These are phyloP conservation scores for Penicillium sclerotiorum DNA, from an alignment of 2,329 filamentous ascomycete genomes.

Conservation along the genomic window DNA sequence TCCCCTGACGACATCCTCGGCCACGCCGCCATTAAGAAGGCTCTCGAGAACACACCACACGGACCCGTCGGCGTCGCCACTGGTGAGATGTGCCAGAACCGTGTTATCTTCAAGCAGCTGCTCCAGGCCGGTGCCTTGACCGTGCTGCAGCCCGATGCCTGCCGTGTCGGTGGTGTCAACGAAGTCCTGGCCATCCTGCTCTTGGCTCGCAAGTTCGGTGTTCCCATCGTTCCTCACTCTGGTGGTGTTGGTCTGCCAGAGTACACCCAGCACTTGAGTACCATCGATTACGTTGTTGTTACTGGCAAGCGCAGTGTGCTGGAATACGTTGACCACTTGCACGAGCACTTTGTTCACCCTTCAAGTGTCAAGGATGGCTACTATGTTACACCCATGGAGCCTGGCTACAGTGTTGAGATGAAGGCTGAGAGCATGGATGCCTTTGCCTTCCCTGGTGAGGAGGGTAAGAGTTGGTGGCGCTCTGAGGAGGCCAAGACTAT, in stretches of 20 bases:
- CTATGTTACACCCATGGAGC: constrained; percentile 79
- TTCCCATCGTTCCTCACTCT: constrained; percentile 86
- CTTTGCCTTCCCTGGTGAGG: constrained; percentile 74
- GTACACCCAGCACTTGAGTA: constrained; percentile 90
- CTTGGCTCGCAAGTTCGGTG: constrained; percentile 68
- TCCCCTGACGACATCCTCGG: constrained; percentile 87
- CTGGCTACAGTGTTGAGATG: constrained; percentile 94
- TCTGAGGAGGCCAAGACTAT: constrained; percentile 77
- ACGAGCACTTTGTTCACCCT: constrained; percentile 89
- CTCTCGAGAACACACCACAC: constrained; percentile 59
- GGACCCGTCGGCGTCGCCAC: constrained; percentile 81
- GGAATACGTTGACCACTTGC: constrained; percentile 90
- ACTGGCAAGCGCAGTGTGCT: constrained; percentile 78
- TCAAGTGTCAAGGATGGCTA: constrained; percentile 79
- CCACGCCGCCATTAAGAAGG: constrained; percentile 81
- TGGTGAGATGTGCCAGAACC: constrained; percentile 94
- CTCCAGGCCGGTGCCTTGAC: constrained; percentile 79
- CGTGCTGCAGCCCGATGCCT: constrained; percentile 87
- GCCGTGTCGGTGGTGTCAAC: constrained; percentile 86
- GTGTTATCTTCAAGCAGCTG: constrained; percentile 91
- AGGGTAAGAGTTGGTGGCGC: constrained; percentile 83
- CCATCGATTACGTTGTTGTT: constrained; percentile 89
- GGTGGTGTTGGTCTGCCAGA: constrained; percentile 89
- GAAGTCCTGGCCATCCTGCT: constrained; percentile 89
- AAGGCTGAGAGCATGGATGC: constrained; percentile 81